A percentile compares a stretch with the other conserved stretches of the same genome.
phyloP scores from a whole-genome alignment of 345 rosid species.

The Mercurialis annua region DNA sequence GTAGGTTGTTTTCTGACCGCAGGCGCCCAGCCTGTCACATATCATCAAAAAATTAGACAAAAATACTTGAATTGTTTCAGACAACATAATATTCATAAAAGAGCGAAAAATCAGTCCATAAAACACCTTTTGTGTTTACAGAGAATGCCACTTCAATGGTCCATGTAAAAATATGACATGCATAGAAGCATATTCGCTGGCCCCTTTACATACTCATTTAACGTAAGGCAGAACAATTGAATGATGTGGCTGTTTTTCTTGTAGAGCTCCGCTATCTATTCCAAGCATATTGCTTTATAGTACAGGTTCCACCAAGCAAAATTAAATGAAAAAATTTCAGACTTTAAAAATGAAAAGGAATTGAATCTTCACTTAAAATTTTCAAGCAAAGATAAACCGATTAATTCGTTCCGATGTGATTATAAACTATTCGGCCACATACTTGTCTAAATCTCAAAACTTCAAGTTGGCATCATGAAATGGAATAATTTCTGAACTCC shows the following conservation, averaged over 20 bases:
- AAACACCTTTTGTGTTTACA: not conserved
- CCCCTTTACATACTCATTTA: not conserved
- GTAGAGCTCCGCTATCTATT: not conserved
- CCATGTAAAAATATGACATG: not conserved
- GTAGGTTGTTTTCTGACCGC: slow-evolving; percentile 67
- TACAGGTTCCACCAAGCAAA: not conserved
- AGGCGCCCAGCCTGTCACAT: slow-evolving; percentile 49
- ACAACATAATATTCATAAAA: not conserved
- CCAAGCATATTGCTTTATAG: not conserved
- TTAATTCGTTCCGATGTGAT: not conserved
- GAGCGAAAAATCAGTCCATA: not conserved
- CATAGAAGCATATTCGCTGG: not conserved
- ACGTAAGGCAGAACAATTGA: not conserved
- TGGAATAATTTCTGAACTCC: not conserved
- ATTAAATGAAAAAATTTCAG: not conserved
- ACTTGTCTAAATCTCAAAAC: not conserved
- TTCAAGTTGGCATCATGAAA: not conserved
- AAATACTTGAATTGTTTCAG: not conserved
- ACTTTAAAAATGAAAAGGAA: not conserved
- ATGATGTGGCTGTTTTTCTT: not conserved
- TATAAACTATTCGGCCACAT: not conserved
- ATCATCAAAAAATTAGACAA: slow-evolving; percentile 16
- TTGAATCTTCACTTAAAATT: not conserved
- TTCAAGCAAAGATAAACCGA: not conserved
- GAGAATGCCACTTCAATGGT: not conserved